Evolutionary conservation across 805 yeast genomes (phyloP), one percentile per base, ranked within the genome.

Genomic region (Kuraishia borneana): DNA sequence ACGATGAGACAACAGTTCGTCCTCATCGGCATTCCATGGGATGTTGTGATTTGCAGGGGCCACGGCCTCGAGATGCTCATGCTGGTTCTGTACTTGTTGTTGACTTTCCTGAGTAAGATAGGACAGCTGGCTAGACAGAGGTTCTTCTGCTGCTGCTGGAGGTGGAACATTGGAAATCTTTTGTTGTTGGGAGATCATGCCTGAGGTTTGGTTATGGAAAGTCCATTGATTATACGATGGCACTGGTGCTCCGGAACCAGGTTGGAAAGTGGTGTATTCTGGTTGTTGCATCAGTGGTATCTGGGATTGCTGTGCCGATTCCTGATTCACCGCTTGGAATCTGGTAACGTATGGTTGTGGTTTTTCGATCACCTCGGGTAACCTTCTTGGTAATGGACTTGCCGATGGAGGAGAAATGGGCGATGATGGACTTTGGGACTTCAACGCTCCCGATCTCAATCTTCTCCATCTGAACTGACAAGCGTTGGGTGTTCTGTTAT

Each of bases 391-490:
- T 16, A 25, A 6, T 6, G 22, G 29, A 4, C 30, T 18, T 16
- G 23, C n/a, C 18, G 21, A 7, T 22, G 34, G 14, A 12, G 39
- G 50, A 31, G 27, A 37, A 2, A 43, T 35, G 2, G 41, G 38
- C 9, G 45, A 39, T 13, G 42, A 34, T 7, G 38, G 38, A 26
- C 43, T 37, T 17, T 47, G 36, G 9, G 44, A 42, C 19, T 63
- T 53, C 27, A 63, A 44, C 12, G 64, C 56, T 7, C 69, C 68
- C 7, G 61, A 52, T 44, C 62, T 70, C 31, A 76, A 58, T 40
- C 95, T 58, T 51, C 95, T 70, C 95, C 95, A 84, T 45, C 95
- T 69, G 50, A 83, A 83, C 58, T 83, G 94, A 47, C 94, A 83
- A 2, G 94, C 94, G 51, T 83, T 84, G 22, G 94, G 89, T 2